Evolutionary conservation across 495 filamentous ascomycete species (phyloP).

Genomic region (Xylaria flabelliformis): DNA sequence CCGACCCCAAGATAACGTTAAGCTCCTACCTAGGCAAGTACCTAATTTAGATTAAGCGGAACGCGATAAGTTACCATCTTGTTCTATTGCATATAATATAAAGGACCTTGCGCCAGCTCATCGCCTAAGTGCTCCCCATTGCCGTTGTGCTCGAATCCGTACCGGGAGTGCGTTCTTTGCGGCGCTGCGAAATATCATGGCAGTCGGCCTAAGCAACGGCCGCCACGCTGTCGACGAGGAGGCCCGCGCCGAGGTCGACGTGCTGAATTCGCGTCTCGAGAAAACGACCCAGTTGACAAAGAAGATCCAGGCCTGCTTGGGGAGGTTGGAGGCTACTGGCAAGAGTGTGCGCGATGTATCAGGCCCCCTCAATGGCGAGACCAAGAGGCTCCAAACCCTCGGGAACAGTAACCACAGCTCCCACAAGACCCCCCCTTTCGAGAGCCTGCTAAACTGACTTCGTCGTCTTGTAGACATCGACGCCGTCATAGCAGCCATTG

Average conservation of each 20-base stretch:
- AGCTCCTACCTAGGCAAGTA: not conserved
- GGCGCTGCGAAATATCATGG: slow-evolving; percentile 41
- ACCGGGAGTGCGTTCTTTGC: not conserved
- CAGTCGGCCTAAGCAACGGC: slow-evolving; percentile 52
- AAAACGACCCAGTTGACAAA: slow-evolving; percentile 79
- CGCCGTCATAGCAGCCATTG: slow-evolving; percentile 81
- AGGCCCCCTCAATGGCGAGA: slow-evolving; percentile 91
- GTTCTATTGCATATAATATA: not conserved
- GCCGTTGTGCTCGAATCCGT: not conserved
- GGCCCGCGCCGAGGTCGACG: slow-evolving; percentile 69
- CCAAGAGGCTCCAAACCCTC: slow-evolving; percentile 81
- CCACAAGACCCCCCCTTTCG: not conserved
- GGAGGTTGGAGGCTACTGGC: slow-evolving; percentile 82
- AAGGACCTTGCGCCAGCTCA: not conserved
- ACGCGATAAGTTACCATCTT: not conserved
- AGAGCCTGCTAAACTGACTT: slow-evolving; percentile 16
- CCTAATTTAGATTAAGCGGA: not conserved
- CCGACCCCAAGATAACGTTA: not conserved
- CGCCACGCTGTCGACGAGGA: slow-evolving; percentile 65
- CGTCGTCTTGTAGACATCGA: slow-evolving; percentile 71
- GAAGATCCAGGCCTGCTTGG: slow-evolving; percentile 89
- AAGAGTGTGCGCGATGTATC: slow-evolving; percentile 90
- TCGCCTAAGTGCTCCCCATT: not conserved
- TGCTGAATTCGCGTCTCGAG: slow-evolving; percentile 67
- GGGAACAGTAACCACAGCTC: slow-evolving; percentile 65